Evolutionary conservation across 225 moss, liverwort and hornwort genomes (phyloP).

Genomic region (Marchantia polymorpha): DNA sequence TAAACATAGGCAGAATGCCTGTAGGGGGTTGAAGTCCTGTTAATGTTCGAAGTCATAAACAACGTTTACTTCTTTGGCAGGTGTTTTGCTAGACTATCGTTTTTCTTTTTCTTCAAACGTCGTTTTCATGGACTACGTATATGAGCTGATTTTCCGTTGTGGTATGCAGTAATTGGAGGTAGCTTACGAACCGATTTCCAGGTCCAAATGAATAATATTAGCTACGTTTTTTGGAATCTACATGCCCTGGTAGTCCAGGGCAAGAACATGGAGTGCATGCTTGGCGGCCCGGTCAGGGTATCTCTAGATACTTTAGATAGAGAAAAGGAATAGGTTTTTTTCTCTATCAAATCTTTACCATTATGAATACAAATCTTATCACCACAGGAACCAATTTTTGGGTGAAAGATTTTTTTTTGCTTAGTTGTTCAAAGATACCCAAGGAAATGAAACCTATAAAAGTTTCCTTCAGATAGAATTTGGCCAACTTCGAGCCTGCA

Average conservation of each 20-base stretch:
- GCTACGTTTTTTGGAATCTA: neutral
- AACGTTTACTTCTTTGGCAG: too few relatives aligned
- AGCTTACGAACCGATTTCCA: neutral
- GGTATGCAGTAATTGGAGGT: conserved; percentile 2
- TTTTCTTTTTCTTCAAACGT: neutral
- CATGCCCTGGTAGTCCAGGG: neutral
- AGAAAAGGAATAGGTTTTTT: neutral
- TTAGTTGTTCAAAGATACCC: neutral
- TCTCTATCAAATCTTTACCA: neutral
- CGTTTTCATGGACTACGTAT: neutral
- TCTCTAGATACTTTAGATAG: neutral
- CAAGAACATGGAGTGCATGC: neutral
- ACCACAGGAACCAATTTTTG: neutral
- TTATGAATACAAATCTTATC: neutral
- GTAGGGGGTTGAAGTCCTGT: neutral
- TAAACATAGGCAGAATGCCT: neutral
- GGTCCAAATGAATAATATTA: neutral
- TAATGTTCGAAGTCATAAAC: neutral
- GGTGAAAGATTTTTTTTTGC: neutral
- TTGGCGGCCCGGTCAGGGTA: neutral
- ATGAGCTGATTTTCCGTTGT: neutral
- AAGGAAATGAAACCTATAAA: neutral
- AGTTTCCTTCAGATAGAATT: neutral
- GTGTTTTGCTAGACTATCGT: neutral
- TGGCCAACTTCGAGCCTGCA: neutral